Evolutionary conservation across 2,329 filamentous ascomycete species (phyloP), one percentile per base, ranked within the genome.

Genomic region (Aspergillus sp.): DNA sequence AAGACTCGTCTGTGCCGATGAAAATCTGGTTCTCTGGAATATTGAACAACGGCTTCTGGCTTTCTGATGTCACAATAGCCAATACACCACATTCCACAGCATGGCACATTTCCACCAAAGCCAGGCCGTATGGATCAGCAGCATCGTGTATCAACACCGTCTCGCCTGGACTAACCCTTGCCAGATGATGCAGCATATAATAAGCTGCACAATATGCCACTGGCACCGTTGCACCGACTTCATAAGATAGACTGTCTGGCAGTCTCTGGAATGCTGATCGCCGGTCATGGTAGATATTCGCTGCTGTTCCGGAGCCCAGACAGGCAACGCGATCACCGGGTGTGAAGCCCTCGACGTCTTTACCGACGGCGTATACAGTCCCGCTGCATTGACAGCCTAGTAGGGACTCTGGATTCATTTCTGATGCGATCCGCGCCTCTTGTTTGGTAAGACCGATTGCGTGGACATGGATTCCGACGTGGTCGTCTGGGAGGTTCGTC

Each of bases 381-480:
- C 59, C 59, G 33, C 56, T 57, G 32, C 50, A 59, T 29, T 50
- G 47, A 1, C 38, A 27, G 0, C 56, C 50, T 1, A 52, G 19
- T 4, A 19, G 19, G 19, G 19, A 19, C 4, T 19, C 19, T 19
- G 19, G 10, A 1, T 32, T 47, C 7, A 26, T n/a, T 9, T 38
- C 28, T 3, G 7, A 7, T 10, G 37, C n/a, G 4, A 30, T 6
- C 1, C 27, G 26, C 58, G 54, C 6, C 44, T 67, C 62, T 9
- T 51, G 51, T 47, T 59, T 56, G 30, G 56, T 62, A 11, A 69
- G 33, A 7, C 58, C 53, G 3, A 58, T 51, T 0, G 61, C 60
- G 19, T 65, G 64, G 33, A 65, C 58, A 32, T 57, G 49, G 27
- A 69, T 58, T 7, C 62, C 59, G 11, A 69, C 48, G 5, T 60